Evolutionary conservation across 2,329 filamentous ascomycete species (phyloP).

Genomic region (Fusarium pseudograminearum): DNA sequence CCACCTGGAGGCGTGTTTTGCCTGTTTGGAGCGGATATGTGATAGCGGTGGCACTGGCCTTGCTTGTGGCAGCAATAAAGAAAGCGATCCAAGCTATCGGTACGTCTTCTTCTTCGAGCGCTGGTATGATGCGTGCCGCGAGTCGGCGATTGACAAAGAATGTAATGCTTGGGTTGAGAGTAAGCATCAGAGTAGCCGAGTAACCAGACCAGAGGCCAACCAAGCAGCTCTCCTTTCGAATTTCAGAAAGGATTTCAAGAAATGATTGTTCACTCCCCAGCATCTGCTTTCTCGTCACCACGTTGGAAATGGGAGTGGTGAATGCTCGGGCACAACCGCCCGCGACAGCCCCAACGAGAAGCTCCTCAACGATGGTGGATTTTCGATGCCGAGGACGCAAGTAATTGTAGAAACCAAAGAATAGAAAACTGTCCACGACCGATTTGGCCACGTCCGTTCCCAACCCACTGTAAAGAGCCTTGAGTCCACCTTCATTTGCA

Average conservation of each 20-base stretch:
- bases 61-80: slow-evolving; percentile 77
- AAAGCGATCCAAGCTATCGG: slow-evolving; percentile 57
- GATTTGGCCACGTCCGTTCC: slow-evolving; percentile 74
- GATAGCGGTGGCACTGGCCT: slow-evolving; percentile 78
- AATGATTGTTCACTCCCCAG: slow-evolving; percentile 60
- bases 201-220: slow-evolving; percentile 90
- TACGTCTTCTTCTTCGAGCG: slow-evolving; percentile 59
- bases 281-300: slow-evolving; percentile 86
- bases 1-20: slow-evolving; percentile 81
- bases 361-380: slow-evolving; percentile 76
- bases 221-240: slow-evolving; percentile 76
- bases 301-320: slow-evolving; percentile 84
- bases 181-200: slow-evolving; percentile 81
- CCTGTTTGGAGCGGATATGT: slow-evolving; percentile 90
- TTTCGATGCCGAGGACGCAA: slow-evolving; percentile 56
- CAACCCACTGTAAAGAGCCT: slow-evolving; percentile 77
- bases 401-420: slow-evolving; percentile 83
- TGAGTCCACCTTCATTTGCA: slow-evolving; percentile 74
- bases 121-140: slow-evolving; percentile 67
- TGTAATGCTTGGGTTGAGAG: slow-evolving; percentile 87
- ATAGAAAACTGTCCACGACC: slow-evolving; percentile 82
- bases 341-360: slow-evolving; percentile 78
- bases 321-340: slow-evolving; percentile 80
- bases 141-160: slow-evolving; percentile 84
- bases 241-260: slow-evolving; percentile 71